phyloP scores from a whole-genome alignment of 2,329 filamentous ascomycete species.

The Fusarium scirpi region DNA sequence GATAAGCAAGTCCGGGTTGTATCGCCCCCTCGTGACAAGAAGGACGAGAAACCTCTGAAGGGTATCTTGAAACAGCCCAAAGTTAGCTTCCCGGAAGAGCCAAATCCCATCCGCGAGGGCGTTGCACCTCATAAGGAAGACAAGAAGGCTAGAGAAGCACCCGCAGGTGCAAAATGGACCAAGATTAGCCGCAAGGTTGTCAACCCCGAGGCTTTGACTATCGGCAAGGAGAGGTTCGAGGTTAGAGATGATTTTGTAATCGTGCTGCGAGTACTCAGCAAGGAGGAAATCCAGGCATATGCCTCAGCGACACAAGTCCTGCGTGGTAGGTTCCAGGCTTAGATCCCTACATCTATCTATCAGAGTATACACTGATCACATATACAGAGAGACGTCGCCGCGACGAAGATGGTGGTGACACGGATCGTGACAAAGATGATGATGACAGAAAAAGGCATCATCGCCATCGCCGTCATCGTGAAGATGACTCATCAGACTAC shows the following conservation, averaged over 20 bases:
- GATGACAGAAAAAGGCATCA: slow-evolving; percentile 43
- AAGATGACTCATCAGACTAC: slow-evolving; percentile 44
- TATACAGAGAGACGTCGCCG: slow-evolving; percentile 51
- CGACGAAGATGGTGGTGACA: slow-evolving; percentile 48
- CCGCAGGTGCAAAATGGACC: slow-evolving; percentile 87
- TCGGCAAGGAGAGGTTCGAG: slow-evolving; percentile 91
- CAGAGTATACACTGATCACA: slow-evolving; percentile 20
- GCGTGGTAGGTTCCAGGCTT: slow-evolving; percentile 69
- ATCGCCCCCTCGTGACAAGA: slow-evolving; percentile 73
- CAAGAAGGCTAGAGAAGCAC: slow-evolving; percentile 76
- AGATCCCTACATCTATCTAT: not conserved
- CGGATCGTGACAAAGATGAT: slow-evolving; percentile 49
- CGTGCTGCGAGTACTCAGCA: slow-evolving; percentile 85
- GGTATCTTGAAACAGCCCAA: slow-evolving; percentile 89
- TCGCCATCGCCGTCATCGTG: slow-evolving; percentile 44
- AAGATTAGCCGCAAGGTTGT: slow-evolving; percentile 91
- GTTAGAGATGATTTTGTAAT: slow-evolving; percentile 95
- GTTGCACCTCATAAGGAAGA: slow-evolving; percentile 95
- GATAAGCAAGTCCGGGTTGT: slow-evolving; percentile 74
- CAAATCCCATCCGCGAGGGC: slow-evolving; percentile 85
- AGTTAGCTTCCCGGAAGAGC: slow-evolving; percentile 86
- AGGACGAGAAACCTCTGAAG: slow-evolving; percentile 77
- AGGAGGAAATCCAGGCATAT: slow-evolving; percentile 90
- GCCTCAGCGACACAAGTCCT: slow-evolving; percentile 84
- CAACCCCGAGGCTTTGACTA: slow-evolving; percentile 86